Conservation (phyloP, 805 yeast species). For the Saccharomyces cerevisiae region DNA sequence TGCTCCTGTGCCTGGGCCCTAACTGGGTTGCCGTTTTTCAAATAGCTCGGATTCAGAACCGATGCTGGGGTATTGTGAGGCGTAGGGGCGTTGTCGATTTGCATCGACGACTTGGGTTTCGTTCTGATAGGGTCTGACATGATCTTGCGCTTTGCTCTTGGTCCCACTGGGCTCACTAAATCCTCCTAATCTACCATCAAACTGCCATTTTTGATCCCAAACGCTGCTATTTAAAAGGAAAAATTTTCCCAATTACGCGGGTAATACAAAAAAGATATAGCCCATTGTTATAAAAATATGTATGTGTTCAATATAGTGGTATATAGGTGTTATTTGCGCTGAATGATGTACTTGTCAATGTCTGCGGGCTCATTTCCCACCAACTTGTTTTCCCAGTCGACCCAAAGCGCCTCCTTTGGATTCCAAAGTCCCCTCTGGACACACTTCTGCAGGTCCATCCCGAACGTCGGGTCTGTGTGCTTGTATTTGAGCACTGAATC, state of each 20-base stretch:
- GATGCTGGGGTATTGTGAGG: constrained; percentile 98
- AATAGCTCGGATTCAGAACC: constrained; percentile 56
- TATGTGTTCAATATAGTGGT: not conserved
- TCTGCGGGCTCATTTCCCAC: constrained; percentile 20
- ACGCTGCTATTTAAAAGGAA: not conserved
- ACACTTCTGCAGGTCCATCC: constrained; percentile 15
- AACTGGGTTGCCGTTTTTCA: constrained; percentile 53
- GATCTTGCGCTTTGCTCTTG: not conserved
- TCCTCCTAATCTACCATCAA: not conserved
- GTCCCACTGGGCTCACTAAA: not conserved
- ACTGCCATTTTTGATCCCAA: not conserved
- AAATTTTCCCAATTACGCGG: not conserved
- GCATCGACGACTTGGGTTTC: constrained; percentile 41
- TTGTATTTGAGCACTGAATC: constrained; percentile 8
- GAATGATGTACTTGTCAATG: constrained; percentile 3
- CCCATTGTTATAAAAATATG: not conserved
- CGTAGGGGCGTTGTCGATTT: constrained; percentile 88
- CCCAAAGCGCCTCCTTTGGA: constrained; percentile 22
- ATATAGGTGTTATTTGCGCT: not conserved
- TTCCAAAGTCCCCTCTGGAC: constrained; percentile 20
- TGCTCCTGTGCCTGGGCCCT: constrained; percentile 1
- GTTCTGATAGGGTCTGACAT: constrained; percentile 89
- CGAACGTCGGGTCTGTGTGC: constrained; percentile 15
- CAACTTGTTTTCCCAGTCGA: constrained; percentile 29
- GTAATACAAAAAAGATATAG: not conserved